Conservation (phyloP, 2,329 filamentous ascomycete genomes). For the Cordyceps sp. region DNA sequence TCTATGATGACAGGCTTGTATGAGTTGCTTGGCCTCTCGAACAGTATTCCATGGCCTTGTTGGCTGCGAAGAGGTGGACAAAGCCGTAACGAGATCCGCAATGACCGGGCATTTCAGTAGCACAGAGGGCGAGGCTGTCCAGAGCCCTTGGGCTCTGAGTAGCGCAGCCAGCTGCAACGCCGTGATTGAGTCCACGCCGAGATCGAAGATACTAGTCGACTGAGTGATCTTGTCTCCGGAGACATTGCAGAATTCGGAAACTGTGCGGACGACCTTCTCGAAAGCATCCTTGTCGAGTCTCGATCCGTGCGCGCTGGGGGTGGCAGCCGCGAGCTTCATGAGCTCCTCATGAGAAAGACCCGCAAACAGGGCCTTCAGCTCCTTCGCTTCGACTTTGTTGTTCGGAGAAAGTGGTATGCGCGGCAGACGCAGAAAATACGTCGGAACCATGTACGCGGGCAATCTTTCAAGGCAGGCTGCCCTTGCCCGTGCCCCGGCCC, state of each 20-base stretch:
- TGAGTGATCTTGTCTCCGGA: conserved; percentile 25
- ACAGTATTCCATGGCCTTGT: conserved; percentile 7
- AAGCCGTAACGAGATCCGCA: conserved; percentile 23
- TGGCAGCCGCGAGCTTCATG: conserved; percentile 31
- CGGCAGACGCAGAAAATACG: conserved; percentile 57
- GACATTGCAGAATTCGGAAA: conserved; percentile 36
- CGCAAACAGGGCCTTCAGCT: conserved; percentile 49
- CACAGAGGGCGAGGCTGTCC: conserved; percentile 41
- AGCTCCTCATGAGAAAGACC: conserved; percentile 42
- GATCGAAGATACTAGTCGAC: conserved; percentile 59
- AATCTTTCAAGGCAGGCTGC: conserved; percentile 52
- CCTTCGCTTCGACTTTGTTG: conserved; percentile 72
- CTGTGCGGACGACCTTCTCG: conserved; percentile 29
- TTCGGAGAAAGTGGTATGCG: conserved; percentile 69
- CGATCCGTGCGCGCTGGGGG: conserved; percentile 7
- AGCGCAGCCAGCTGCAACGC: conserved; percentile 51
- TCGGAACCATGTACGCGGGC: conserved; percentile 81
- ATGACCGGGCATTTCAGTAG: conserved; percentile 48
- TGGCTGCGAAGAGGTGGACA: conserved; percentile 8
- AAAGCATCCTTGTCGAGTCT: conserved; percentile 20
- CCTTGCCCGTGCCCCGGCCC: conserved; percentile 29
- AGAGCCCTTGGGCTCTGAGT: conserved; percentile 47
- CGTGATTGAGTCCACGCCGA: conserved; percentile 79
- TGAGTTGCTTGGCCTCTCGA: conserved; percentile 37
- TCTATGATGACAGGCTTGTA: conserved; percentile 48